These are phyloP conservation scores for Scedosporium boydii DNA, from an alignment of 2,329 filamentous ascomycete genomes.

Conservation along the genomic window DNA sequence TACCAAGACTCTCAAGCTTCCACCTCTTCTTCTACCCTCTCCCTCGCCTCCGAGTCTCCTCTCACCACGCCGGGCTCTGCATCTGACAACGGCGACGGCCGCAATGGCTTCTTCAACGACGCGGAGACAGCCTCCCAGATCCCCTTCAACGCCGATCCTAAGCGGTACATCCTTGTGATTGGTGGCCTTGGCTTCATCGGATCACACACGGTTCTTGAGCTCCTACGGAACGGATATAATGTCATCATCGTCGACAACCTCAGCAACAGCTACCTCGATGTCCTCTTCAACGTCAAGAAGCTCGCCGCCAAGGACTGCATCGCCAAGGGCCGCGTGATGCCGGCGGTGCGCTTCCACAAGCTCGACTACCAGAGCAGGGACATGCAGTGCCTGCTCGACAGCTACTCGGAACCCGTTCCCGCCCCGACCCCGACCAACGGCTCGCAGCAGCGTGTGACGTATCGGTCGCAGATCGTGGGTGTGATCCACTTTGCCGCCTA, in stretches of 20 bases:
- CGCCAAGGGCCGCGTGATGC: constrained; percentile 13
- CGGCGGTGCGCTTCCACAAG: constrained; percentile 25
- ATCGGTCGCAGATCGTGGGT: constrained; percentile 41
- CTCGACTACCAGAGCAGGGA: constrained; percentile 27
- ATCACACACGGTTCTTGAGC: constrained; percentile 43
- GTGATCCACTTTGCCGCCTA: constrained; percentile 64
- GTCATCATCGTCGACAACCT: constrained; percentile 38
- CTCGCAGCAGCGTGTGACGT: constrained; percentile 6
- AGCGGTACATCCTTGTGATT: constrained; percentile 34
- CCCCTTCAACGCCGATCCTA: constrained; percentile 7
- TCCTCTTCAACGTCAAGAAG: constrained; percentile 18
- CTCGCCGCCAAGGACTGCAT: constrained; percentile 19
- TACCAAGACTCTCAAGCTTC: constrained; percentile 9
- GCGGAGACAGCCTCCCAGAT: background rate
- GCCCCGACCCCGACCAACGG: background rate
- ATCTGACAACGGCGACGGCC: constrained; percentile 11
- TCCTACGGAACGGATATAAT: constrained; percentile 43
- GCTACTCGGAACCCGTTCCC: constrained; percentile 18
- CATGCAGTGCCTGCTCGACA: constrained; percentile 26
- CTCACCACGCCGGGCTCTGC: constrained; percentile 11
- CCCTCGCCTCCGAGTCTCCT: constrained; percentile 11
- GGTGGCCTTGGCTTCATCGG: constrained; percentile 47
- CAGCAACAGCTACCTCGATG: constrained; percentile 30
- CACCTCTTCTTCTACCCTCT: constrained; percentile 8
- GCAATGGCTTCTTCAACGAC: constrained; percentile 1